Base-by-base conservation (phyloP, 805 yeast genomes). In the Candida morakotiae region DNA sequence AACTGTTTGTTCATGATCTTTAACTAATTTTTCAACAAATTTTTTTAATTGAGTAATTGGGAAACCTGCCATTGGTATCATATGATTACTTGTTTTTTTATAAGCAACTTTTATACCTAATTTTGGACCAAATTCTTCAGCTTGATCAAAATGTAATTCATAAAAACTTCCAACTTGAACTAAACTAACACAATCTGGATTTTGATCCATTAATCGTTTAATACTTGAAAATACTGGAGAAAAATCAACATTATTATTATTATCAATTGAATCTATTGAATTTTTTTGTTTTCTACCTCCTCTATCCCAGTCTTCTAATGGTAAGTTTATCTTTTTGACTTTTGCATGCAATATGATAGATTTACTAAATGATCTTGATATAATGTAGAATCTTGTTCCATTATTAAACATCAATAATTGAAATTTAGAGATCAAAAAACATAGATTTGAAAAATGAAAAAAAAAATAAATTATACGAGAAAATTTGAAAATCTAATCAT, bases 91-190 rank as follows among this genome's bases (percentile, higher is more conserved):
- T 27, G 76, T 70, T 37, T 64, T 64, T 48, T 75, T 72, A 25
- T 64, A 65, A 0, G 95, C 83, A 2, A 88, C 69, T 32, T 85
- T 80, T 20, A 91, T 57, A 20, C 88, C 88, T 37, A 93, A 59
- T 37, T 75, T 58, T 2, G 84, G 81, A 0, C 87, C 95, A 53
- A 72, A 79, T 30, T 69, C 70, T 8, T 78, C 76, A 1, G 98
- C 98, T 43, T 88, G 95, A 37, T 89, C 89, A 52, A 85, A 87
- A 53, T 93, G 93, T 3, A 91, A 62, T 60, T 87, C 96, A 49
- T 84, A 87, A 57, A 87, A 87, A 16, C 88, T 77, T 1, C 96
- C 97, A 25, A 88, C 89, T 49, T 87, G 94, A 1, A 88, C 80
- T 27, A 67, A 47, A 32, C 69, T 62, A 11, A 67, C 69, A 32